Evolutionary conservation across 1,284 basidiomycete species (phyloP).

Genomic region (Gomphus sp.): DNA sequence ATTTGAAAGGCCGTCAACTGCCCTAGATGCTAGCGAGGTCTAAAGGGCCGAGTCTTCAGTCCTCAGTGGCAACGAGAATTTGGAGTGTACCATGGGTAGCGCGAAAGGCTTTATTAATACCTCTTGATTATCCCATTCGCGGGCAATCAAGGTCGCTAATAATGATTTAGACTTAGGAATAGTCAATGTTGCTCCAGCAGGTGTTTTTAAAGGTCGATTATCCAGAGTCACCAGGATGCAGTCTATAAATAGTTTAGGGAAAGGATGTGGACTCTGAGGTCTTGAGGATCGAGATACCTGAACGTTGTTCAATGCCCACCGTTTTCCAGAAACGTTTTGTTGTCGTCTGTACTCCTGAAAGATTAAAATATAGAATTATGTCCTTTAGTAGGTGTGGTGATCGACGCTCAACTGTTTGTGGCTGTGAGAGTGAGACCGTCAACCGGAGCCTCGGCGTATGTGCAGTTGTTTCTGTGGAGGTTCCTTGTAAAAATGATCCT

Average conservation of each 20-base stretch:
- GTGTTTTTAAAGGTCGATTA: slow-evolving; percentile 80
- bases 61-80: neutral
- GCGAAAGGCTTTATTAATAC: slow-evolving; percentile 83
- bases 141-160: slow-evolving; percentile 79
- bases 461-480: neutral
- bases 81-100: slow-evolving; percentile 70
- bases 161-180: slow-evolving; percentile 66
- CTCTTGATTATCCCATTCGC: slow-evolving; percentile 95
- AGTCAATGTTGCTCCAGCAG: slow-evolving; percentile 64
- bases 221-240: slow-evolving; percentile 72
- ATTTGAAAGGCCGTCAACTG: slow-evolving; percentile 73
- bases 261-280: neutral
- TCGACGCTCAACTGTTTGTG: slow-evolving; percentile 28
- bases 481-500: neutral
- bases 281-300: slow-evolving; percentile 23
- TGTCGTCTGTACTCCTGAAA: slow-evolving; percentile 73
- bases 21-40: slow-evolving; percentile 86
- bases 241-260: slow-evolving; percentile 22
- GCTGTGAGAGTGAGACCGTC: slow-evolving; percentile 41
- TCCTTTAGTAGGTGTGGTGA: too few relatives aligned
- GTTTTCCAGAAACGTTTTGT: slow-evolving; percentile 88
- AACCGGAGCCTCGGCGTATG: slow-evolving; percentile 3
- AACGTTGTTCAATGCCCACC: slow-evolving; percentile 59
- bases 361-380: neutral
- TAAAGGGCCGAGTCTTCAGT: slow-evolving; percentile 21